Evolutionary conservation across 2,329 filamentous ascomycete genomes (phyloP), one percentile per base, ranked within the genome.

Genomic region (Aspergillus sp.): DNA sequence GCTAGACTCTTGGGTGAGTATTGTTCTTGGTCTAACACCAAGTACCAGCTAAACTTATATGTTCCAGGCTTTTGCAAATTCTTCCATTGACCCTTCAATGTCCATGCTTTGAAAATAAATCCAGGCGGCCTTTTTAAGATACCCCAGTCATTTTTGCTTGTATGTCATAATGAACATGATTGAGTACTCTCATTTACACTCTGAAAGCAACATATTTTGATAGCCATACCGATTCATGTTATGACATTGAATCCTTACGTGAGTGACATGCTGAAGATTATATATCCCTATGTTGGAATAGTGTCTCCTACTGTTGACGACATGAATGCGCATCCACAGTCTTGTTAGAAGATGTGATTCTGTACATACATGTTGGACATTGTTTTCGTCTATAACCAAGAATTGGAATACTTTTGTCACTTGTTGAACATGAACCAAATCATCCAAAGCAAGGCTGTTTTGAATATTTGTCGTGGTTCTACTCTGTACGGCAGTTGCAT

Each of bases 1-100:
- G 29, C 51, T 67, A 32, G 65, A 68, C 47, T 66, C 64, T 28
- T 68, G 64, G 65, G 65, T 67, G 50, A 47, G 62, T 54, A 4
- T 28, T 7, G 12, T 43, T 19, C 19, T 19, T 19, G 19, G 19
- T 19, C 19, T 43, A 27, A 4, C 26, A 7, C 26, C 5, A 7
- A 27, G 7, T 28, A 39, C 5, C 19, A 4, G 3, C 5, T 39
- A 26, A 8, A 8, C 36, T 39, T 7, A 28, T 42, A 27, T 33
- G 38, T 8, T 36, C 12, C 38, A 68, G 65, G 65, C 64, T 2
- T 62, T 66, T 29, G 63, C 63, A 0, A 67, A 55, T 49, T 54
- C 65, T 9, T 57, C 59, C 4, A 61, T 56, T 48, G 61, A 66
- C 40, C 53, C 59, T 1, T 62, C 61, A 3, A 54, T 54, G 3